Base-by-base conservation (phyloP, 176 grass and related monocot genomes). In the Phoenix roebelenii region DNA sequence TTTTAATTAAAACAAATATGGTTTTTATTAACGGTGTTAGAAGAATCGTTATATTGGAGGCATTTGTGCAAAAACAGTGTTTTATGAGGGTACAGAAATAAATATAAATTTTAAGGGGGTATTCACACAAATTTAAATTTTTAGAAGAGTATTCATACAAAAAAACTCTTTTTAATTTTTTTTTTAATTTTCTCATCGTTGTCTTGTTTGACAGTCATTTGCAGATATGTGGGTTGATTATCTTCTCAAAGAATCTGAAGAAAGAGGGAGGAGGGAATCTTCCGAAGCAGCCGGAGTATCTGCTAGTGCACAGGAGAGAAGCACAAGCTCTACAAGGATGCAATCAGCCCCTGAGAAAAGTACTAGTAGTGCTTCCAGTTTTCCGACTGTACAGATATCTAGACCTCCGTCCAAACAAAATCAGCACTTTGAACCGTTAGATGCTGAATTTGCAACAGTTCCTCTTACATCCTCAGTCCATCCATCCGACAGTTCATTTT, bases 221-320 rank as follows among this genome's bases (percentile, higher is more conserved):
- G 70, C 88, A 2, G 85, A 99, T 59, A 69, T 99, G 16, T 93
- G 88, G 88, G 88, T 99, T 53, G 94, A 99, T 71, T 93, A 93
- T 63, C 68, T 99, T 64, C 84, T 99, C 76, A 93, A 99, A 80
- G 94, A 99, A 64, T 88, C 84, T 0, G 94, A 99, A 69, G 94
- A 99, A 83, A 93, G 94, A 76, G 93, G 81, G 73, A 89, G 83
- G 67, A 79, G 80, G 49, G 88, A 82, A 81, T 77, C 82, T 48
- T 75, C 78, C 0, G 87, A 79, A 70, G 69, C 61, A 0, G 52
- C 64, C 55, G 76, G 19, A 59, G 63, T 61, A 49, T 77, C 52
- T 25, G 71, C 52, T 0, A 56, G 25, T 18, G 3, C 4, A 25
- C 79, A 74, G 30, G 72, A 79, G 55, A 39, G 59, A 23, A 69